phyloP scores from a whole-genome alignment of 306 rosid genomes.

The Sicyos edulis region DNA sequence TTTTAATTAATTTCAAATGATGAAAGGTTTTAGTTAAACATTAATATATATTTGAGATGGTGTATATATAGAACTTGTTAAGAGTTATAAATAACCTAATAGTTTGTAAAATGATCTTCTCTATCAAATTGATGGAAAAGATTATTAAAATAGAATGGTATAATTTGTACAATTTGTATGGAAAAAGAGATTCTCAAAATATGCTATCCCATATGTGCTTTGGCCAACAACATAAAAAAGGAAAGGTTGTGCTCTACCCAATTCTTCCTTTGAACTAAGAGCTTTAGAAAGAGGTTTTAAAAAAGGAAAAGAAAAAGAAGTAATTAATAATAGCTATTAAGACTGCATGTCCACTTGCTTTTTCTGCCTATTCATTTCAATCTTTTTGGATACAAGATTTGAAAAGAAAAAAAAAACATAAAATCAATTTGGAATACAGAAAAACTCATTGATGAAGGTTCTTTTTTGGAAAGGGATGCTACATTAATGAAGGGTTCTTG shows the following conservation, averaged over 20 bases:
- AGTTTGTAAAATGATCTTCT: not conserved
- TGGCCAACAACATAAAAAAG: conserved; percentile 10
- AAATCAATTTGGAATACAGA: not conserved
- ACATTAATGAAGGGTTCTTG: not conserved
- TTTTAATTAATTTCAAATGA: not conserved
- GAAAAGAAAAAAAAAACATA: no score
- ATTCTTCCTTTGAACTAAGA: not conserved
- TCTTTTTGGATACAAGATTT: conserved; percentile 14
- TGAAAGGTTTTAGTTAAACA: not conserved
- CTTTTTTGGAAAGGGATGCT: no score
- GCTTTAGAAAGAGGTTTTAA: conserved; percentile 14
- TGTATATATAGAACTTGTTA: no score
- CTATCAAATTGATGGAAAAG: not conserved
- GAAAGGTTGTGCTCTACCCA: not conserved
- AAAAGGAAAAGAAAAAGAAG: not conserved
- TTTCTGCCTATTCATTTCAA: not conserved
- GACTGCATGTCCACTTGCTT: not conserved
- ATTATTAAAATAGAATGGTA: not conserved
- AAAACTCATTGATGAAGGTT: not conserved
- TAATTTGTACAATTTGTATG: not conserved
- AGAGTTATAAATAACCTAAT: not conserved
- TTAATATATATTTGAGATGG: no score
- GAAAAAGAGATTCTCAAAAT: not conserved
- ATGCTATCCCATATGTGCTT: not conserved
- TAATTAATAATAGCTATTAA: not conserved